Evolutionary conservation across 306 rosid species (phyloP).

Genomic region (Pterocarpus macrocarpus): DNA sequence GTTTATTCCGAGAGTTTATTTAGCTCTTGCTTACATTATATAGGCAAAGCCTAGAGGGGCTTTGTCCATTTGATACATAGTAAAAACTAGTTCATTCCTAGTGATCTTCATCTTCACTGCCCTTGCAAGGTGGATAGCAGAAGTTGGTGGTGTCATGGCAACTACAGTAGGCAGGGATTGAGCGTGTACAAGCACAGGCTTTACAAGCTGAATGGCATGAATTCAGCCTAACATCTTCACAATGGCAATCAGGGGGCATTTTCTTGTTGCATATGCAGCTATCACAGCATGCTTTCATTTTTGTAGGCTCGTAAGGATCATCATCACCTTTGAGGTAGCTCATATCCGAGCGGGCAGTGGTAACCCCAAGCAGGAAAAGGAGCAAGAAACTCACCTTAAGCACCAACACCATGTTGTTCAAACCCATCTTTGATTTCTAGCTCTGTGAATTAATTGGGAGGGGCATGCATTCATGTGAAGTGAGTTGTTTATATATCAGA

Average conservation of each 20-base stretch:
- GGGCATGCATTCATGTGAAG: too few relatives aligned
- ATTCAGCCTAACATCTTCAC: not conserved
- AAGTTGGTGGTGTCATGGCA: not conserved
- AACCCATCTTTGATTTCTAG: not conserved
- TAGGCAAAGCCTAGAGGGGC: constrained; percentile 15
- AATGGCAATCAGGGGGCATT: constrained; percentile 11
- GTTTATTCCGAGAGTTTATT: too few relatives aligned
- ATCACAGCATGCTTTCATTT: constrained; percentile 27
- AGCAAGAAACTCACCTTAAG: constrained; percentile 4
- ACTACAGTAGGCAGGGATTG: not conserved
- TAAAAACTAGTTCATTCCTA: not conserved
- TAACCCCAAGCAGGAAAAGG: not conserved
- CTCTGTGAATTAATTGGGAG: not conserved
- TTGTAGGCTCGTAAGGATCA: not conserved
- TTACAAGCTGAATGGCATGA: constrained; percentile 21
- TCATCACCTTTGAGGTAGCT: not conserved
- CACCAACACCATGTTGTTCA: not conserved
- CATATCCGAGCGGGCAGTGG: not conserved
- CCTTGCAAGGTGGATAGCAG: not conserved
- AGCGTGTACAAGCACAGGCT: not conserved
- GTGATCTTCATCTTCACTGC: too few relatives aligned
- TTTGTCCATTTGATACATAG: not conserved
- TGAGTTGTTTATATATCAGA: too few relatives aligned
- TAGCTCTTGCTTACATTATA: too few relatives aligned
- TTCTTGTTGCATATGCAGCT: not conserved